These are phyloP conservation scores for Acephala macrosclerotiorum DNA, from an alignment of 2,329 filamentous ascomycete genomes.

Conservation along the genomic window DNA sequence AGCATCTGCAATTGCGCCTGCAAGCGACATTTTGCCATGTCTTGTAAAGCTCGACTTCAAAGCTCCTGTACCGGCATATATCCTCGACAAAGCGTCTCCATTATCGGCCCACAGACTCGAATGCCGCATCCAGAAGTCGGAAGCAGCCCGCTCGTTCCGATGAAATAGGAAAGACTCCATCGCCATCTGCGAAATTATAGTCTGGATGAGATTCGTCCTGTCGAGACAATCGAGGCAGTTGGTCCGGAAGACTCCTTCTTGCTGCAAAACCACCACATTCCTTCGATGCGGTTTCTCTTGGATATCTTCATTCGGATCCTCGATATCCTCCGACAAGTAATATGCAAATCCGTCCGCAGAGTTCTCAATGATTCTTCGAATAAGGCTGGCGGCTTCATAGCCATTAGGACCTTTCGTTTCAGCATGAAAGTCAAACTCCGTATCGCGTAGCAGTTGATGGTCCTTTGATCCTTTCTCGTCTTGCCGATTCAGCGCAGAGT, in stretches of 20 bases:
- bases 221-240: constrained; percentile 98
- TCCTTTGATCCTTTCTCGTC: constrained; percentile 65
- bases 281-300: constrained; percentile 47
- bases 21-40: constrained; percentile 93
- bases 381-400: constrained; percentile 89
- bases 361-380: constrained; percentile 77
- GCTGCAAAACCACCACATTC: constrained; percentile 78
- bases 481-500: constrained; percentile 72
- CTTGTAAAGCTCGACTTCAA: constrained; percentile 95
- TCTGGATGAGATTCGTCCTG: constrained; percentile 94
- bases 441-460: constrained; percentile 78
- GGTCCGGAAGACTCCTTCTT: constrained; percentile 94
- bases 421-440: constrained; percentile 96
- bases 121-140: constrained; percentile 92
- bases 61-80: constrained; percentile 95
- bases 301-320: constrained; percentile 49
- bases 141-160: constrained; percentile 69
- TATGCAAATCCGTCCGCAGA: constrained; percentile 93
- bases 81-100: constrained; percentile 90
- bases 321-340: constrained; percentile 78
- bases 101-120: constrained; percentile 97
- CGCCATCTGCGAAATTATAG: constrained; percentile 93
- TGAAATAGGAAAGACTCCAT: constrained; percentile 84
- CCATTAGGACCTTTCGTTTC: constrained; percentile 87
- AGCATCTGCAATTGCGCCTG: constrained; percentile 92